Evolutionary conservation across 2,329 filamentous ascomycete genomes (phyloP).

Genomic region (Raffaelea arxii): DNA sequence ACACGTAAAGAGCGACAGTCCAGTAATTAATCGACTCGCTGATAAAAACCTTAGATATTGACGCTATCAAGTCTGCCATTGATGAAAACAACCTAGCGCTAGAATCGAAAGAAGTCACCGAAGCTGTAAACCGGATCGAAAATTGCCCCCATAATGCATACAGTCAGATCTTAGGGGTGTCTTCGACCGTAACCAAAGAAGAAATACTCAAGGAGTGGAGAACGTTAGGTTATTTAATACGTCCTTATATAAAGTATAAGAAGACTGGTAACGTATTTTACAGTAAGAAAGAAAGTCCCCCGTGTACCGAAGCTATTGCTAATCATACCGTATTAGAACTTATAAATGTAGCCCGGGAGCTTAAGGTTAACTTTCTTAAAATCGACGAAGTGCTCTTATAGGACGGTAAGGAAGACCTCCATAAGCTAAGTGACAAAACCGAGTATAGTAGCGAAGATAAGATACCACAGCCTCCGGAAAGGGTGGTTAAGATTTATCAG

Average conservation of each 20-base stretch:
- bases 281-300: not conserved
- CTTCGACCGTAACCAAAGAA: not conserved
- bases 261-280: not conserved
- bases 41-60: not conserved
- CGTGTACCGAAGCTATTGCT: not conserved
- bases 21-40: not conserved
- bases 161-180: not conserved
- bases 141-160: not conserved
- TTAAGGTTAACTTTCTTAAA: not conserved
- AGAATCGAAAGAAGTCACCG: not conserved
- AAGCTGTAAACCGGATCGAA: not conserved
- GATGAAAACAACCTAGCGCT: not conserved
- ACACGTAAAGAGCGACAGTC: not conserved
- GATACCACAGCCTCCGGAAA: not conserved
- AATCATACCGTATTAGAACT: not conserved
- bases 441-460: not conserved
- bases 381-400: not conserved
- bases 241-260: not conserved
- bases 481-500: not conserved
- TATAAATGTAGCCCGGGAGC: not conserved
- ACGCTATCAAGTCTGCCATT: not conserved
- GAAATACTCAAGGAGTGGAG: not conserved
- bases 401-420: not conserved
- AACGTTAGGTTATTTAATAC: not conserved
- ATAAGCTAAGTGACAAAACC: not conserved